Base-by-base conservation (phyloP, 495 filamentous ascomycete genomes). In the Penicillium verhagenii region DNA sequence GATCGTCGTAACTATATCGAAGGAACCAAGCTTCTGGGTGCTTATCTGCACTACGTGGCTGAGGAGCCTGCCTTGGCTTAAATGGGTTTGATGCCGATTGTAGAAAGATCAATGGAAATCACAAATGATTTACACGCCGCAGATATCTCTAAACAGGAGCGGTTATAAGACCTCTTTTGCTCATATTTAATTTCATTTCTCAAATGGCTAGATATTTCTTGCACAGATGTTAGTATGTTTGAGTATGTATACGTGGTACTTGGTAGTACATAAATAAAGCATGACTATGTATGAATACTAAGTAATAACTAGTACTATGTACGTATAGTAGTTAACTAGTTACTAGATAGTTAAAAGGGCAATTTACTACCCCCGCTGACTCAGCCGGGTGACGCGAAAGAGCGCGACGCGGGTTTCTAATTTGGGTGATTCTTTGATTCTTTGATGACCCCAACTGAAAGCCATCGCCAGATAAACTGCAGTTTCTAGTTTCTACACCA, bases 1-100 rank as follows among this genome's bases (percentile, higher is more conserved):
- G 94, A 99, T 72, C 88, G 86, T 79, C 83, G 81, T 69, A 99
- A 99, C 68, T 99, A 97, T 69, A 94, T 99, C 64, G 92, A 97
- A 77, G 94, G 94, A n/a, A 96, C 86, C 58, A 97, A 97, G 79
- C 71, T 97, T 44, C 71, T 97, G 47, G 94, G 94, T 14, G 91
- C 94, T 16, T 99, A 99, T 67, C 74, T 99, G 66, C 94, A 97
- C 76, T 97, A 96, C 64, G 92, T 96, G 51, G 91, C 93, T 1
- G 92, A 93, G 65, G 93, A 99, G 78, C 86, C 89, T 24, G 84
- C 77, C 68, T 56, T 57, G 16, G 57, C 46, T 35, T 70, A 62
- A 48, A 51, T 19, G 16, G 43, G 19, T 61, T 26, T 37, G 25
- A 48, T 48, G n/a, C 8, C 43, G 5, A 50, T n/a, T 28, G 47